Base-by-base conservation (phyloP, 2,329 filamentous ascomycete genomes). In the Colletotrichum sp. region DNA sequence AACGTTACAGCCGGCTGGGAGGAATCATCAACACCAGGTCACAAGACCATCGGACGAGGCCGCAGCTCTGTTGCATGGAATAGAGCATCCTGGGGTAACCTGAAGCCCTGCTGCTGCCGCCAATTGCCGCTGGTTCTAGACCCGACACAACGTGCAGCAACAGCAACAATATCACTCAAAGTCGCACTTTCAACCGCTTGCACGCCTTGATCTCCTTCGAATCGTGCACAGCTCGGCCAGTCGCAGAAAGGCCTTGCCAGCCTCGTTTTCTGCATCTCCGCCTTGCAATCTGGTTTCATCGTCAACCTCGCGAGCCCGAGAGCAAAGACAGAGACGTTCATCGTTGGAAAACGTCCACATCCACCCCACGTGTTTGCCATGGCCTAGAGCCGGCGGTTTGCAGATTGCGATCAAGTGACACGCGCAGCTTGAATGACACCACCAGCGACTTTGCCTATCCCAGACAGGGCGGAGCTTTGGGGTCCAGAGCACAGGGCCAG, bases 361-460 rank as follows among this genome's bases (percentile, higher is more conserved):
- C 34, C 36, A 52, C 52, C 69, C 29, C 36, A 36, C 62, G 72
- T 32, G 61, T 67, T 67, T 75, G 62, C 30, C 62, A 75, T 75
- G 55, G 44, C 27, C 61, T 44, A 64, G 59, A n/a, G 61, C 9
- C 32, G 66, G 39, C 39, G 44, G n/a, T 52, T 66, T 15, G 29
- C 12, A 36, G 30, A 62, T 72, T 66, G 55, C 55, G 52, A 77
- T 75, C 75, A 77, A 70, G 52, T 75, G 75, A 70, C 71, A 63
- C 64, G 8, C 22, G 39, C 39, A 52, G 52, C 63, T 30, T 70
- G 13, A 69, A 77, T 71, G 66, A 64, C 67, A 77, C 75, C 71
- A 75, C 57, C 52, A 25, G 22, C 44, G 32, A 44, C 72, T 62
- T 72, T 72, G 34, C 72, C 72, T 44, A 74, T 65, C 59, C 59